Base-by-base conservation (phyloP, 441 rosid species). In the Bruguiera hainesii region DNA sequence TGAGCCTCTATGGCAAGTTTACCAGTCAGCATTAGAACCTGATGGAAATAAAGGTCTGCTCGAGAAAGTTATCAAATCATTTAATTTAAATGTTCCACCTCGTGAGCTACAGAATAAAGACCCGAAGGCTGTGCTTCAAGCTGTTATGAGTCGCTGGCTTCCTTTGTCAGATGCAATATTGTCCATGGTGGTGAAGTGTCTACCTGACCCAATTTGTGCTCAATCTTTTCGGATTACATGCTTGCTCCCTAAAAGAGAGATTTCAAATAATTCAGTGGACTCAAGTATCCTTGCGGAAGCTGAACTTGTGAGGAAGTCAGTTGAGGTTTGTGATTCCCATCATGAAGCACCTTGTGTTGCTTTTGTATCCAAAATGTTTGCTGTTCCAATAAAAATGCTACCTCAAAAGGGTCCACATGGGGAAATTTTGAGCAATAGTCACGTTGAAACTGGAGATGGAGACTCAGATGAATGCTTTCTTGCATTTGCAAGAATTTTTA, bases 311-410 rank as follows among this genome's bases (percentile, higher is more conserved):
- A 89, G 97, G 71, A 91, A 81, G 71, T 88, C 94, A 6, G 84
- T 94, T 39, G 91, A 84, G 79, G 79, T 62, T 63, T 94, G 99
- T 81, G 87, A 91, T 79, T 79, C 86, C 57, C 81, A 84, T 63
- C 70, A 68, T 8, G 84, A 83, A 30, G 81, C 89, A 33, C 96
- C 97, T 28, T 84, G 87, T 73, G 79, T 89, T 71, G 93, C 91
- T 49, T 94, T 94, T 81, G 94, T 94, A 33, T 91, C 97, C 20
- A 94, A 94, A 81, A 94, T 94, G 98, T 94, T 91, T 81, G 96
- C 97, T 60, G 69, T 94, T 35, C 89, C 96, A 10, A 65, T 80
- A 70, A 91, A 91, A 72, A 75, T 89, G 93, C 75, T 94, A 29
- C 98, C 98, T 76, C 88, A 68, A 52, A 82, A 77, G 56, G 97